Base-by-base conservation (phyloP, 495 filamentous ascomycete genomes). In the Aspergillus baeticus region DNA sequence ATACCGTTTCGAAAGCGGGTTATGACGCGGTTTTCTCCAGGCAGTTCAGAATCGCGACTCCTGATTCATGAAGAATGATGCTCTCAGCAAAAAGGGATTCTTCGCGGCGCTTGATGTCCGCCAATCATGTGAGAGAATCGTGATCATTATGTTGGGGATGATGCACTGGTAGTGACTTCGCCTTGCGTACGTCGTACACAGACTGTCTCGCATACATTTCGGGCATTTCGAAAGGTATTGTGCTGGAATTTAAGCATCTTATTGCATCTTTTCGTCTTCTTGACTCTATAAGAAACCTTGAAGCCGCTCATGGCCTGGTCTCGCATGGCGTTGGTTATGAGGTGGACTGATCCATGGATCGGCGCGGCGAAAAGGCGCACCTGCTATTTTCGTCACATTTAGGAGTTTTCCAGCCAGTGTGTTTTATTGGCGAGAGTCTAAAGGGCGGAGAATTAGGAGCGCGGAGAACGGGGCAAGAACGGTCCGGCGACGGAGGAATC, bases 351-450 rank as follows among this genome's bases (percentile, higher is more conserved):
- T 41, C 37, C 35, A 15, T 13, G 10, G 35, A 37, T 11, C 10
- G n/a, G 10, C n/a, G 17, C 17, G 37, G 15, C n/a, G 37, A 41
- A n/a, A 18, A 41, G n/a, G 20, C n/a, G 6, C 21, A 1, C 41
- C 7, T 42, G 38, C 41, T 44, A 44, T 44, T 52, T 52, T 52
- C 49, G 49, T 36, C 42, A 33, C 50, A 42, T 42, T 51, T 20
- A 50, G 21, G 33, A 50, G 29, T 8, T 37, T 18, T 17, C n/a
- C 5, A 15, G 17, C 29, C 14, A 5, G 22, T 14, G 36, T 15
- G 15, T 21, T 11, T 21, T 11, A 51, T 31, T 51, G 21, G 17
- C 3, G 13, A 47, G 52, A n/a, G 29, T 31, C 34, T n/a, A 15
- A 21, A 31, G 23, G n/a, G 23, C 42, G 38, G n/a, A 17, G 33